Base-by-base conservation (phyloP, 164 flowering plant species). In the Macadamia integrifolia region DNA sequence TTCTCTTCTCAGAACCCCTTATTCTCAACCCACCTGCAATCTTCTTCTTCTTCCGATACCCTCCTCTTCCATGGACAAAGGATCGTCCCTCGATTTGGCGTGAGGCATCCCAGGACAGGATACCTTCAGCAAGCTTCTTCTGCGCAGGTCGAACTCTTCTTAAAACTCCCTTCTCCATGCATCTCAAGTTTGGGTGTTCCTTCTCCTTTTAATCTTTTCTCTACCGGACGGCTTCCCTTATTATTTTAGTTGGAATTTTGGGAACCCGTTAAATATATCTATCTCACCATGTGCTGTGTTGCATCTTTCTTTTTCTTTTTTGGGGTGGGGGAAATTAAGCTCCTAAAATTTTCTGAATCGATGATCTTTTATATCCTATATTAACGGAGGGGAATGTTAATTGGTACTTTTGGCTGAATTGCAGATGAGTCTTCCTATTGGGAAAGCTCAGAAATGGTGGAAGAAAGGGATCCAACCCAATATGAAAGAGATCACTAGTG, bases 361-460 rank as follows among this genome's bases (percentile, higher is more conserved):
- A 57, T 32, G 23, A 23, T 23, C 23, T 32, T 57, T 1, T 3
- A 40, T 43, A 13, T 43, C 55, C 32, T 28, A 46, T 23, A 23
- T 23, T 23, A 23, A 4, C 32, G 23, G 23, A 23, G 23, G 23
- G 23, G 23, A 23, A 23, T 23, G 23, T 7, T 49, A 44, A 53
- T 29, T 53, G 57, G 30, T 63, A 31, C 18, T 46, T 29, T 60
- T 61, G n/a, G 60, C 14, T 15, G 40, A 44, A 70, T 72, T 69
- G 35, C 82, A 84, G 86, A 73, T 72, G 74, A 66, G 72, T 14
- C 72, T 81, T 46, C 1, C 69, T n/a, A 73, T 86, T 61, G 87
- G 85, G 30, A 86, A 79, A 75, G 72, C 83, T 46, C 85, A 75
- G 50, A 89, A 71, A 66, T 91, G 97, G 97, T 91, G 97, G 97